Conservation (phyloP, 345 rosid species). For the Jatropha curcas region DNA sequence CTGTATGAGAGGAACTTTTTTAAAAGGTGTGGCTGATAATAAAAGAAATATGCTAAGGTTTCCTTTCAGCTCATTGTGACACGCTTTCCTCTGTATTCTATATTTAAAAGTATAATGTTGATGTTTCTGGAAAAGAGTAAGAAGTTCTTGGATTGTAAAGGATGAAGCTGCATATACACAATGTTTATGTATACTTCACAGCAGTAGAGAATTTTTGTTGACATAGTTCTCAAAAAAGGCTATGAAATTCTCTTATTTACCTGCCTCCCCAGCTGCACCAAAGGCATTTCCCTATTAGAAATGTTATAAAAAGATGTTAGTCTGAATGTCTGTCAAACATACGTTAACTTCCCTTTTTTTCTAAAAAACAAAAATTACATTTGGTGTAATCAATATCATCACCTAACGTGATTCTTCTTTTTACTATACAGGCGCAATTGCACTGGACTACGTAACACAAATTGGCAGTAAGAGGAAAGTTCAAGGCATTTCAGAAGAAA, state of each 20-base stretch:
- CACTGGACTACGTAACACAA: conserved; percentile 27
- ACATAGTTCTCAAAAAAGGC: background rate
- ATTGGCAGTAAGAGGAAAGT: conserved; percentile 23
- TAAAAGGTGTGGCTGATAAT: background rate
- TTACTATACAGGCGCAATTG: conserved; percentile 32
- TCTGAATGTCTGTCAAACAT: conserved; percentile 3
- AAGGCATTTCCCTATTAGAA: background rate
- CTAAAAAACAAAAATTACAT: too few species aligned
- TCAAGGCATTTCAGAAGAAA: conserved; percentile 47
- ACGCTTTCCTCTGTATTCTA: background rate
- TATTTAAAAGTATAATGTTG: background rate
- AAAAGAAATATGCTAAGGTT: background rate
- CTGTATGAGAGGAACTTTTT: background rate
- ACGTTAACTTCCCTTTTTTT: conserved; percentile 6
- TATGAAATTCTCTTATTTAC: background rate
- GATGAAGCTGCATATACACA: background rate
- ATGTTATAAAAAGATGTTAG: background rate
- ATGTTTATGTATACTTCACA: background rate
- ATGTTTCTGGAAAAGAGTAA: background rate
- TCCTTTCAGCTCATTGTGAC: background rate
- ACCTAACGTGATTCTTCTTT: conserved; percentile 6
- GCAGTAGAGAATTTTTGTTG: background rate
- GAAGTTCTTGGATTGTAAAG: background rate
- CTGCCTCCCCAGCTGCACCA: background rate
- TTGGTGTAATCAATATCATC: background rate